Conservation (phyloP, 2,329 filamentous ascomycete genomes). For the Sarocladiaceae sp. region DNA sequence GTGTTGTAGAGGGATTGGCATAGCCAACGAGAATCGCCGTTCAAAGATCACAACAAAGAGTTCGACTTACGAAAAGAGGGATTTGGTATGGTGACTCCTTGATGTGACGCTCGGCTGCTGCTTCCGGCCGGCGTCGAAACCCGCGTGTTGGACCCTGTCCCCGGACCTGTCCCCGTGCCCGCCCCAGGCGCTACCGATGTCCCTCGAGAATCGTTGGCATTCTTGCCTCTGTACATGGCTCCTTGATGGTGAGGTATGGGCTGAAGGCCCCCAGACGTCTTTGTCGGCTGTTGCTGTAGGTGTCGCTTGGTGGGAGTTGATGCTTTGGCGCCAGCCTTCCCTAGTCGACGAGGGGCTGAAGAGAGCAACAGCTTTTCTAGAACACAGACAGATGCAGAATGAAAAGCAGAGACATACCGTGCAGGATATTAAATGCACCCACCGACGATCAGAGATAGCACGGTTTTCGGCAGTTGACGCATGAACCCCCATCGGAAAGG, state of each 20-base stretch:
- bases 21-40: neutral
- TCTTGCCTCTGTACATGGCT: neutral
- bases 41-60: neutral
- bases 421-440: too few relatives aligned
- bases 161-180: too few relatives aligned
- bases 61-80: neutral
- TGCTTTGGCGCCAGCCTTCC: too few relatives aligned
- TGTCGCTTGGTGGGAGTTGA: neutral
- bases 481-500: too few relatives aligned
- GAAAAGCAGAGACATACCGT: too few relatives aligned
- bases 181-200: neutral
- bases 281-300: neutral
- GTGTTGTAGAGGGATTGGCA: too few relatives aligned
- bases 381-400: too few relatives aligned
- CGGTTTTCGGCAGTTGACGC: too few relatives aligned
- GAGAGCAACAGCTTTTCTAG: too few relatives aligned
- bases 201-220: neutral
- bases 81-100: neutral
- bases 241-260: neutral
- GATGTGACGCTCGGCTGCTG: neutral
- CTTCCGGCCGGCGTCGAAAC: constrained; percentile 1
- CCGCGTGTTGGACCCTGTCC: neutral
- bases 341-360: too few relatives aligned
- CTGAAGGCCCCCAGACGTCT: constrained; percentile 1
- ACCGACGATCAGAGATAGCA: too few relatives aligned